Evolutionary conservation across 2,329 filamentous ascomycete genomes (phyloP), one percentile per base, ranked within the genome.

Genomic region (Thielaviopsis populi): DNA sequence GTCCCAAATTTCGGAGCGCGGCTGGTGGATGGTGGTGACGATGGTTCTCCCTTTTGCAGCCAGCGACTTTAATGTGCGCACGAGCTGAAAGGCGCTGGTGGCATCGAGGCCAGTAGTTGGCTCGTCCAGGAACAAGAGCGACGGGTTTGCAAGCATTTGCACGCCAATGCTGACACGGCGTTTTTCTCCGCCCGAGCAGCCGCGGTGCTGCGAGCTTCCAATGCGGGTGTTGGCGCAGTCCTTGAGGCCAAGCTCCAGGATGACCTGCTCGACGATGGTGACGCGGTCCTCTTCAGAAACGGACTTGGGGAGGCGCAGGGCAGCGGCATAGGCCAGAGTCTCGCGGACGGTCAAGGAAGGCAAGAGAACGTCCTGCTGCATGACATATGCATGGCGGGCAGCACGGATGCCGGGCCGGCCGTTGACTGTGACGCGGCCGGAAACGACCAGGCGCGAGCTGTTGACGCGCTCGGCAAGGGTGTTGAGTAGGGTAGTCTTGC

Each of bases 141-240:
- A 89, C 1, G 88, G 88, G 70, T 91, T 91, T 3, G 86, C 83
- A n/a, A 91, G 76, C 64, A 91, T 77, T 72, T 91, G 88, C 3
- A 91, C 87, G 1, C 87, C 88, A 59, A 91, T 88, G 67, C 86
- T 89, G 0, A 86, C 86, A 40, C 88, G 77, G 67, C 88, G 78
- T 75, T 90, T 91, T 72, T 91, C 88, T 2, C 88, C 88, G 0
- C 88, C 88, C 56, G 86, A 90, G 69, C 88, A 91, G 0, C 87
- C 88, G 56, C 87, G 85, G 69, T 89, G 85, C 61, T 81, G 80
- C 64, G 80, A 81, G 68, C 84, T 86, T 0, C 88, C 88, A 62
- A 91, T 87, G 8, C 84, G 77, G 0, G 88, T 91, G 67, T 89
- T 76, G 27, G 87, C 87, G 65, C 88, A 90, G 68, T 91, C 87